A percentile compares a stretch with the other conserved stretches of the same genome.
Evolutionary conservation across 768 basidiomycete genomes (phyloP).

Genomic region (Leccinum incarnatum): DNA sequence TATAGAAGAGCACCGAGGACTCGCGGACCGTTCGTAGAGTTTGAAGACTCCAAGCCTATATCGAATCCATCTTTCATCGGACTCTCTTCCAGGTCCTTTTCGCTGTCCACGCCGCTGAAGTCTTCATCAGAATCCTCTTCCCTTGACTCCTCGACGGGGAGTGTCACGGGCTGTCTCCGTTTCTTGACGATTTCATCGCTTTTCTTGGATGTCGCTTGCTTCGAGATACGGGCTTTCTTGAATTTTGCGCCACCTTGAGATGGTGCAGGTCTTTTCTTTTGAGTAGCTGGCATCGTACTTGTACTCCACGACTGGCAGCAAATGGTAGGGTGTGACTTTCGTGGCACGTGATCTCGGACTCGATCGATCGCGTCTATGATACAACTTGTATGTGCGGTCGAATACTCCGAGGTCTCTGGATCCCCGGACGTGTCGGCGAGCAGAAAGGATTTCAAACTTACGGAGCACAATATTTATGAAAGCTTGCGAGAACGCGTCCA

Average conservation of each 20-base stretch:
- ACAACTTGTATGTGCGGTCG: too few species aligned
- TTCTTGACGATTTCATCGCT: slow-evolving; percentile 43
- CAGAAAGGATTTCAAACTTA: not conserved
- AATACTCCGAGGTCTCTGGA: not conserved
- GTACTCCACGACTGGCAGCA: not conserved
- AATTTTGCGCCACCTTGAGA: slow-evolving; percentile 45
- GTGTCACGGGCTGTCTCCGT: slow-evolving; percentile 62
- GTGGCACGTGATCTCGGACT: slow-evolving; percentile 19
- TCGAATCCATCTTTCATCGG: slow-evolving; percentile 32
- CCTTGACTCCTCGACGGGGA: slow-evolving; percentile 29
- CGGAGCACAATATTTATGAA: not conserved
- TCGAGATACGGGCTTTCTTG: slow-evolving; percentile 54
- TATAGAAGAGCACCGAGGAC: slow-evolving; percentile 11
- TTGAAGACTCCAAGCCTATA: slow-evolving; percentile 31
- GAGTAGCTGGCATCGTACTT: slow-evolving; percentile 39
- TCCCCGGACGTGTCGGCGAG: not conserved
- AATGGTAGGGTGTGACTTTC: slow-evolving; percentile 2
- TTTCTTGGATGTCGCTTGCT: slow-evolving; percentile 20
- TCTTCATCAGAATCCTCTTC: slow-evolving; percentile 38
- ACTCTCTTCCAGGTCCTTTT: slow-evolving; percentile 21
- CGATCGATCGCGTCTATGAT: not conserved
- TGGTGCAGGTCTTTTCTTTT: slow-evolving; percentile 51
- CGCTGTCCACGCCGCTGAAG: slow-evolving; percentile 34
- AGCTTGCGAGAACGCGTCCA: too few species aligned
- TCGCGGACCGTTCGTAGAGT: slow-evolving; percentile 57